phyloP scores from a whole-genome alignment of 192 early-diverging fungal species.

The Thamnidium elegans region DNA sequence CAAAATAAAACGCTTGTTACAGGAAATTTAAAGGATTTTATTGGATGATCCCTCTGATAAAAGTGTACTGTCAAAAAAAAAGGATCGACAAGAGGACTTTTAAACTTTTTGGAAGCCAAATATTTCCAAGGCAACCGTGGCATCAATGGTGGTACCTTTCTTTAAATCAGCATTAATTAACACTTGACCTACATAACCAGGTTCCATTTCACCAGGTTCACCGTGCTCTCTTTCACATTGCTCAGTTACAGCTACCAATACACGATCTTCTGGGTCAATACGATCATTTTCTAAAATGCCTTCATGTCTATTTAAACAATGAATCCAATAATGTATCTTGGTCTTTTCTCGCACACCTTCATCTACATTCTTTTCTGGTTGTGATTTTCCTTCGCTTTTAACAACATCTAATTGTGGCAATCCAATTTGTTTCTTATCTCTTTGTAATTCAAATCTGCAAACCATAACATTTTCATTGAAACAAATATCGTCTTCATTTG shows the following conservation, averaged over 20 bases:
- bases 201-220: not conserved
- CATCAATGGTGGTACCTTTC: conserved; percentile 25
- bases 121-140: conserved; percentile 27
- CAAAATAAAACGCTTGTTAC: too few species aligned
- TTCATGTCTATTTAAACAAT: conserved; percentile 30
- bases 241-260: conserved; percentile 28
- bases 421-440: conserved; percentile 1
- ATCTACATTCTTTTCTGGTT: not conserved
- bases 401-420: not conserved
- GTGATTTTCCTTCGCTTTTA: conserved; percentile 7
- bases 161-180: conserved; percentile 6
- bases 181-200: conserved; percentile 24
- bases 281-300: conserved; percentile 3
- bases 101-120: conserved; percentile 20
- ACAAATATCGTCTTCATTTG: not conserved
- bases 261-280: conserved; percentile 34
- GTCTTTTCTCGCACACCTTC: not conserved
- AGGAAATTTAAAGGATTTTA: too few species aligned
- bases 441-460: conserved; percentile 28
- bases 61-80: too few species aligned
- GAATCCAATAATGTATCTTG: conserved; percentile 29
- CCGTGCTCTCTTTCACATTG: conserved; percentile 12
- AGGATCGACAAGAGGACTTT: not conserved
- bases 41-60: too few species aligned
- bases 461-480: conserved; percentile 2